phyloP scores from a whole-genome alignment of 2,329 filamentous ascomycete species.

The Coleophoma eucalyptorum region DNA sequence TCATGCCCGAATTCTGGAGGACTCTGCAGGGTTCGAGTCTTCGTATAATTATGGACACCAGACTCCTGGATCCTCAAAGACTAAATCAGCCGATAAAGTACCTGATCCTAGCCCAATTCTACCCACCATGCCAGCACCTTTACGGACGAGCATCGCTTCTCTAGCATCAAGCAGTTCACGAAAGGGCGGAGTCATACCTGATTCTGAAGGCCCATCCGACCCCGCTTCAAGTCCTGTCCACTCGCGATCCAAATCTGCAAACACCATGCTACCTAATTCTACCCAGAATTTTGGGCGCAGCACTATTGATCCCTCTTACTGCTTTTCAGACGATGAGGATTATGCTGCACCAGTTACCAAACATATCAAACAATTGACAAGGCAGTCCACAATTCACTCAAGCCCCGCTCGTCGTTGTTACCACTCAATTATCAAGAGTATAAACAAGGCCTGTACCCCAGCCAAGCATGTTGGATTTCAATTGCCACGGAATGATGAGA shows the following conservation, averaged over 20 bases:
- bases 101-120: too few species aligned
- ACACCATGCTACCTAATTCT: background rate
- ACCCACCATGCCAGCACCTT: too few species aligned
- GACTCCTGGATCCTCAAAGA: conserved; percentile 3
- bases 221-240: background rate
- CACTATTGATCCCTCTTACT: conserved; percentile 20
- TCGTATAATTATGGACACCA: conserved; percentile 2
- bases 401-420: too few species aligned
- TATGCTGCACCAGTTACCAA: conserved; percentile 1
- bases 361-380: background rate
- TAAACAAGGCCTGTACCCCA: too few species aligned
- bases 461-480: too few species aligned
- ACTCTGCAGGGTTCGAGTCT: conserved; percentile 8
- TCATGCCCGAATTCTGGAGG: conserved; percentile 21
- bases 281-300: conserved; percentile 9
- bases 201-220: conserved; percentile 1
- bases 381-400: too few species aligned
- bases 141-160: too few species aligned
- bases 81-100: background rate
- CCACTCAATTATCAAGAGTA: too few species aligned
- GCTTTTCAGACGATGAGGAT: conserved; percentile 34
- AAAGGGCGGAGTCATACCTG: too few species aligned
- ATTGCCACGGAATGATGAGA: too few species aligned
- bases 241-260: background rate
- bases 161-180: too few species aligned